Evolutionary conservation across 2,329 filamentous ascomycete species (phyloP), one percentile per base, ranked within the genome.

Genomic region (Westerdykella aurantiaca): DNA sequence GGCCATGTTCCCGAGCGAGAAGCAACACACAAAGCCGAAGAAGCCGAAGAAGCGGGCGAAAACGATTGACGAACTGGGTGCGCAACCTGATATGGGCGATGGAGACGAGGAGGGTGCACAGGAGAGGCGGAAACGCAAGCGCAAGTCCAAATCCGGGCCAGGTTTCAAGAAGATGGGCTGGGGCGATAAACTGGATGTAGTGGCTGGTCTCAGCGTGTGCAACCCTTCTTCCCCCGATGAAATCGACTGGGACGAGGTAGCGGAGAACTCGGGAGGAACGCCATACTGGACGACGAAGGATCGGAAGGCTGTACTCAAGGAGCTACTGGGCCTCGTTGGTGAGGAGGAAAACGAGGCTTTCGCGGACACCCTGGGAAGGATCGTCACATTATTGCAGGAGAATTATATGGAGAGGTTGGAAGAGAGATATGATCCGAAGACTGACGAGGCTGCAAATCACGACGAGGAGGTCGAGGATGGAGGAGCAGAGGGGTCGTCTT

Each of bases 171-270:
- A 62, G 14, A 70, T 72, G 61, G 57, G 64, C 34, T 55, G 61
- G 44, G 70, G 70, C 17, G 70, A 73, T 49, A 66, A 66, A 37
- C 64, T 64, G 44, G 65, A 71, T 41, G 56, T 70, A 4, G 51
- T 72, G 58, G 65, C 11, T 54, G 70, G 44, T 54, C 56, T 70
- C 52, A 38, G 44, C 41, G 31, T 21, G 18, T 21, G 18, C 6
- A 21, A 50, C 6, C 31, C 41, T 2, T 53, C 60, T 16, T 41
- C 56, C 9, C 52, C 64, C 23, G 63, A 67, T n/a, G 58, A 58
- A n/a, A 61, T 68, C 6, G 44, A 63, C 12, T 71, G 68, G 67
- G 57, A 58, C 16, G 50, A 56, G 13, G 54, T 66, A 7, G 45
- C 56, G 7, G 18, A 3, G 18, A 21, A 40, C 47, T 42, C 61